Evolutionary conservation across 1,284 basidiomycete genomes (phyloP).

Genomic region (Grifola frondosa): DNA sequence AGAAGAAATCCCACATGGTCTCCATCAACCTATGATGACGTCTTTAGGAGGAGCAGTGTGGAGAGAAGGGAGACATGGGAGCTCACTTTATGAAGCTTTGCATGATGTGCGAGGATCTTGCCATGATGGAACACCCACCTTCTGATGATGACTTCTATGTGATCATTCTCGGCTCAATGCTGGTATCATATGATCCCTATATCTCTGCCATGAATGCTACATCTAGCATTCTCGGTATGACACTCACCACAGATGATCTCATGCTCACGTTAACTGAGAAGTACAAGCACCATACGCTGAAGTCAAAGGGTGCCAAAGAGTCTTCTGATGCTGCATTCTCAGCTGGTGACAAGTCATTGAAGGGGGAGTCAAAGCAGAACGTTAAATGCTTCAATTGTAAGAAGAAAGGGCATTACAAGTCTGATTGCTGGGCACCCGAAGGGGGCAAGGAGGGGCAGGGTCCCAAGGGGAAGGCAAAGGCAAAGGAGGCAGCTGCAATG

Average conservation of each 20-base stretch:
- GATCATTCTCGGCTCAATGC: constrained; percentile 19
- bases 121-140: constrained; percentile 16
- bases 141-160: constrained; percentile 15
- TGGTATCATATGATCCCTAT: constrained; percentile 13
- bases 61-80: constrained; percentile 18
- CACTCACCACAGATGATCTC: constrained; percentile 12
- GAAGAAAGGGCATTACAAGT: constrained; percentile 23
- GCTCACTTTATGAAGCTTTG: constrained; percentile 19
- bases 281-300: constrained; percentile 12
- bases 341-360: constrained; percentile 5
- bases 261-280: constrained; percentile 16
- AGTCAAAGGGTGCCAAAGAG: constrained; percentile 1
- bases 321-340: constrained; percentile 11
- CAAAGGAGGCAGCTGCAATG: constrained; percentile 11
- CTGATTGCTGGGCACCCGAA: constrained; percentile 29
- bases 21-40: constrained; percentile 17
- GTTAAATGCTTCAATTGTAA: constrained; percentile 25
- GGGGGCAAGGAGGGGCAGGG: constrained; percentile 31
- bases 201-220: constrained; percentile 9
- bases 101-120: constrained; percentile 19
- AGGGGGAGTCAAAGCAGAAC: constrained; percentile 12
- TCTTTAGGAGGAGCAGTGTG: constrained; percentile 18
- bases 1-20: constrained; percentile 18
- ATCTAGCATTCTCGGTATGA: background rate
- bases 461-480: constrained; percentile 16